These are phyloP conservation scores for Elsinoe batatas DNA, from an alignment of 2,329 filamentous ascomycete genomes.

Conservation along the genomic window DNA sequence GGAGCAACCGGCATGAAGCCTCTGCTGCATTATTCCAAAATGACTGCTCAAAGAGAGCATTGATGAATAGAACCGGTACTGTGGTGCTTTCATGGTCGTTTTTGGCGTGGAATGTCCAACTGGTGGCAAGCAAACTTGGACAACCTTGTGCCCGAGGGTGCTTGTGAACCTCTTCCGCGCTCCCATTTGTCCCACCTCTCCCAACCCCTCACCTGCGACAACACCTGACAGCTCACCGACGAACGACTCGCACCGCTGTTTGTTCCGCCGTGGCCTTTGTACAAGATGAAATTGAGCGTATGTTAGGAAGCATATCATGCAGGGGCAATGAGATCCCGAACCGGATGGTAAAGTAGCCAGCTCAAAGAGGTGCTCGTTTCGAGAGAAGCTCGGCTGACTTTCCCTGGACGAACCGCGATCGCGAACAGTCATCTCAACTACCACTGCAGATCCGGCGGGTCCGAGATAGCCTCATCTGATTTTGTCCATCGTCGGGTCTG, in stretches of 20 bases:
- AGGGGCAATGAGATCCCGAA: conserved; percentile 21
- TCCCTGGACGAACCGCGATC: conserved; percentile 16
- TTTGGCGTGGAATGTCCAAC: no score
- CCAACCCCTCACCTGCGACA: no score
- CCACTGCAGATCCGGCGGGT: neutral
- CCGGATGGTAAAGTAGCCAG: conserved; percentile 24
- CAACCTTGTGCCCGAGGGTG: no score
- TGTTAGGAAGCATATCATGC: neutral
- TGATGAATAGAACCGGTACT: neutral
- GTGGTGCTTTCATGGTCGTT: no score
- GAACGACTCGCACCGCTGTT: no score
- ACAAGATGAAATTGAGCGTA: no score
- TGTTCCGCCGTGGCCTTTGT: no score
- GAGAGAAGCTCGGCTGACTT: conserved; percentile 20
- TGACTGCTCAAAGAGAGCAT: neutral
- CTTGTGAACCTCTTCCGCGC: neutral
- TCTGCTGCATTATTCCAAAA: neutral
- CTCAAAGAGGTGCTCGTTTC: neutral
- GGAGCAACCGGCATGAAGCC: neutral
- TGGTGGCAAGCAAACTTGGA: no score
- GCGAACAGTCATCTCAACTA: conserved; percentile 10
- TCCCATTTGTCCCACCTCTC: neutral
- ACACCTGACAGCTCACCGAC: no score
- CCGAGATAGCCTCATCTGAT: neutral
- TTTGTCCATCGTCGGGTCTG: neutral